Conservation (phyloP, 176 grass and related monocot genomes). For the Oryza nivara region DNA sequence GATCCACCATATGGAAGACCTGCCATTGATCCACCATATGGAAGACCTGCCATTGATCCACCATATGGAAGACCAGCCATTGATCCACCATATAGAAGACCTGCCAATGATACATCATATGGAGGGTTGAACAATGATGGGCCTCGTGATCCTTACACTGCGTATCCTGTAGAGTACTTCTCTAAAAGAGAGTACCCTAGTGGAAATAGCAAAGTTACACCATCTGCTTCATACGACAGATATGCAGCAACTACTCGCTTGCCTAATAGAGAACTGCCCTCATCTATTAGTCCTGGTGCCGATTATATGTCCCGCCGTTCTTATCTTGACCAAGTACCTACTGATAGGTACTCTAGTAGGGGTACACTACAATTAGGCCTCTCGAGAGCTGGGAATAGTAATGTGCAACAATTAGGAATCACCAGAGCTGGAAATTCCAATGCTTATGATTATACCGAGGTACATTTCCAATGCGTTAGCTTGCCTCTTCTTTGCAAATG, state of each 20-base stretch:
- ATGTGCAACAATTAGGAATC: conserved; percentile 49
- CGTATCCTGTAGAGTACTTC: conserved; percentile 50
- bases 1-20: conserved; percentile 36
- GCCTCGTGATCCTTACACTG: conserved; percentile 35
- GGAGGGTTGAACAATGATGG: conserved; percentile 37
- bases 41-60: conserved; percentile 10
- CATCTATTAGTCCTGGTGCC: conserved; percentile 43
- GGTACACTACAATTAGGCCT: conserved; percentile 38
- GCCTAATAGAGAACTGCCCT: conserved; percentile 49
- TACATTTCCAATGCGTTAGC: conserved; percentile 49
- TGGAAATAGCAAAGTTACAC: conserved; percentile 48
- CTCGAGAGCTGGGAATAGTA: conserved; percentile 43
- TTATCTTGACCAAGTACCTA: conserved; percentile 53
- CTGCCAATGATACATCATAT: conserved; percentile 23
- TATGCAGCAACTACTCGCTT: conserved; percentile 48
- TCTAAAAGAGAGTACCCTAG: conserved; percentile 53
- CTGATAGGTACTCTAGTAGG: conserved; percentile 56
- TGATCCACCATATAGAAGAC: conserved; percentile 44
- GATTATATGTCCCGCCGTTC: conserved; percentile 42
- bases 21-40: conserved; percentile 25
- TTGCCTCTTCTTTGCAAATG: conserved; percentile 41
- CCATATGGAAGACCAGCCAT: conserved; percentile 31
- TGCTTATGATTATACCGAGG: conserved; percentile 67
- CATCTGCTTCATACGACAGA: conserved; percentile 43
- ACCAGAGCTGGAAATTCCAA: conserved; percentile 61